Base-by-base conservation (phyloP, 2,329 filamentous ascomycete genomes). In the Parastagonospora nodorum region DNA sequence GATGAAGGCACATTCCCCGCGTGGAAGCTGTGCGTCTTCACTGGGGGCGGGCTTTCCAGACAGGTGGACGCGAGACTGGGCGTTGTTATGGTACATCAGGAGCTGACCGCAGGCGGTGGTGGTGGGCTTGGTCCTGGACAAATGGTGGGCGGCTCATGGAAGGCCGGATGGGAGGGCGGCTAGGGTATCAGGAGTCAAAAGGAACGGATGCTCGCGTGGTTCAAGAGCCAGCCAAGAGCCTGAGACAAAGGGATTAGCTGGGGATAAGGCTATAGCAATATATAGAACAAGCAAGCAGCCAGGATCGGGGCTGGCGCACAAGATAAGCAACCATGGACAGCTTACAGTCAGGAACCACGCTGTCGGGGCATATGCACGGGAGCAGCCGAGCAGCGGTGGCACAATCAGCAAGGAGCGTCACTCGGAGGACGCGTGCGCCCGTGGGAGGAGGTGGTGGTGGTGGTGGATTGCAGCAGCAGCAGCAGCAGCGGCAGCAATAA, bases 1-100 rank as follows among this genome's bases (percentile, higher is more conserved):
- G 30, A 74, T 64, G 53, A 72, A 74, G 52, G 63, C 61, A 55
- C 72, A 74, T 67, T 74, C 72, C 61, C 72, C 72, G 10, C 71
- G 71, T 14, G 72, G 72, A 19, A 74, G 62, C 46, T 65, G 69
- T 29, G 63, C 54, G 14, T 72, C 67, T 47, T 66, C 52, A 50
- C 51, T 51, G 27, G 64, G 47, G 27, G 63, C 56, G 42, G 58
- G 59, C 48, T 64, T 70, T 51, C 61, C 67, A 55, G 68, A 58
- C 54, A 64, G 63, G 57, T 66, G 60, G 56, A 65, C 61, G 29
- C 63, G 60, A 42, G 58, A 49, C 43, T 69, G 65, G 30, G 57
- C 58, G 48, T 60, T 70, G 60, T 59, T 72, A 68, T 65, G 66
- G 68, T 71, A 73, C 71, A 73, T 73, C 55, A 65, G 65, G 60